A percentile compares a stretch with the other conserved stretches of the same genome.
phyloP scores from a whole-genome alignment of 192 early-diverging fungal genomes.

The Gigaspora rosea region DNA sequence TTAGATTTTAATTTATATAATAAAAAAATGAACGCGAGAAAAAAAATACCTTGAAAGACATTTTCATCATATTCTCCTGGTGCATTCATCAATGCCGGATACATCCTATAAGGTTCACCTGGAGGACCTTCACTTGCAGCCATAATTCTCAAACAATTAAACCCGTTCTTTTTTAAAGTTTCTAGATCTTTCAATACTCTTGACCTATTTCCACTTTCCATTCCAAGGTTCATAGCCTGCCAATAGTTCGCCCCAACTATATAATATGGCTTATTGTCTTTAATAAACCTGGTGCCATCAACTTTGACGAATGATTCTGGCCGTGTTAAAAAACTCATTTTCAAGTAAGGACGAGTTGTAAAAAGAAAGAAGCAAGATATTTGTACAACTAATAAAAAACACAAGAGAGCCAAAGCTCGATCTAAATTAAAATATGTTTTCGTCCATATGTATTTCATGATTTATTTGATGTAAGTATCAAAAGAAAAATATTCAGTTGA shows the following conservation, averaged over 20 bases:
- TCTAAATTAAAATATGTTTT: too few relatives aligned
- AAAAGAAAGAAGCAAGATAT: too few relatives aligned
- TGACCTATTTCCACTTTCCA: conserved; percentile 48
- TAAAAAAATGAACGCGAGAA: not conserved
- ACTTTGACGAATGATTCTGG: conserved; percentile 46
- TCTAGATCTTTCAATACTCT: conserved; percentile 58
- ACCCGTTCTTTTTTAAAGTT: conserved; percentile 43
- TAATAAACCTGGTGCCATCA: conserved; percentile 41
- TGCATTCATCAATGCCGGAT: conserved; percentile 55
- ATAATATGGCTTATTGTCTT: conserved; percentile 36
- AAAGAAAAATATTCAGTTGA: too few relatives aligned
- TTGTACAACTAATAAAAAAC: too few relatives aligned
- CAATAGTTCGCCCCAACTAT: conserved; percentile 70
- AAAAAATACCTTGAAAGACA: conserved; percentile 50
- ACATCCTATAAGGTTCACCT: conserved; percentile 55
- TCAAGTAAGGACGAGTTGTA: too few relatives aligned
- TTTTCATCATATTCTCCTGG: conserved; percentile 58
- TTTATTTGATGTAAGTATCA: too few relatives aligned
- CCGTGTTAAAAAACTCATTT: too few relatives aligned
- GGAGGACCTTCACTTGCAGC: conserved; percentile 63
- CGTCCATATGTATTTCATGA: too few relatives aligned
- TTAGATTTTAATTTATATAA: not conserved
- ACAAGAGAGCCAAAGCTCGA: too few relatives aligned
- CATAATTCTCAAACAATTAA: conserved; percentile 68
- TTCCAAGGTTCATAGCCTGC: conserved; percentile 73